Evolutionary conservation across 2,329 filamentous ascomycete genomes (phyloP).

Genomic region (Polytolypa hystricis): DNA sequence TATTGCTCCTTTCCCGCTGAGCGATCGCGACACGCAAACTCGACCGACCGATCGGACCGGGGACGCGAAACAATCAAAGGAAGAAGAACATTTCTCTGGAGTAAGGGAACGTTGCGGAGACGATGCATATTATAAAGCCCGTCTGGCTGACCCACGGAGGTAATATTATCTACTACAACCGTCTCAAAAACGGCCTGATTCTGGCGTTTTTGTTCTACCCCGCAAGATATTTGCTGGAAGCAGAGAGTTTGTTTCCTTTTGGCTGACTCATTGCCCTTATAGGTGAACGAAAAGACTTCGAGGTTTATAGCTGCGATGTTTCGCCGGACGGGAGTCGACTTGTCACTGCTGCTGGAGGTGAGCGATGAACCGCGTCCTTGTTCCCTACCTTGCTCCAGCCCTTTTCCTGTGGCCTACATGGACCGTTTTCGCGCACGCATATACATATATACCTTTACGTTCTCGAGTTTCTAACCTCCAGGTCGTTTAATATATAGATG

Average conservation of each 20-base stretch:
- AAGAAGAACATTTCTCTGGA: neutral
- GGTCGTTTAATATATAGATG: constrained; percentile 46
- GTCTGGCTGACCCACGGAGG: constrained; percentile 92
- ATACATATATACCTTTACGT: no score
- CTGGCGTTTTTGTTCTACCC: no score
- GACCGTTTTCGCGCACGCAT: no score
- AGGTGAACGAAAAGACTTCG: constrained; percentile 96
- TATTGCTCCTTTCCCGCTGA: no score
- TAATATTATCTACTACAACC: no score
- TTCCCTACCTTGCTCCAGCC: constrained; percentile 7
- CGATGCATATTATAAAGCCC: constrained; percentile 84
- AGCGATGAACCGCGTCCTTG: constrained; percentile 22
- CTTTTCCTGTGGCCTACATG: constrained; percentile 2
- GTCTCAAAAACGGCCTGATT: no score
- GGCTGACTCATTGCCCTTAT: constrained; percentile 11
- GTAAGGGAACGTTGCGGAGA: constrained; percentile 7
- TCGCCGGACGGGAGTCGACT: constrained; percentile 87
- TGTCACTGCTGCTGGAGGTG: constrained; percentile 86
- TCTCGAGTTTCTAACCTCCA: constrained; percentile 12
- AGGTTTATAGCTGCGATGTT: constrained; percentile 96
- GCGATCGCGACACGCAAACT: no score
- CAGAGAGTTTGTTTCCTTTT: no score
- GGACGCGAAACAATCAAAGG: no score
- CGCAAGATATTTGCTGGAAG: no score
- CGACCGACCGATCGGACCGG: no score